Conservation (phyloP, 495 filamentous ascomycete genomes). For the Antarctomyces pellizariae region DNA sequence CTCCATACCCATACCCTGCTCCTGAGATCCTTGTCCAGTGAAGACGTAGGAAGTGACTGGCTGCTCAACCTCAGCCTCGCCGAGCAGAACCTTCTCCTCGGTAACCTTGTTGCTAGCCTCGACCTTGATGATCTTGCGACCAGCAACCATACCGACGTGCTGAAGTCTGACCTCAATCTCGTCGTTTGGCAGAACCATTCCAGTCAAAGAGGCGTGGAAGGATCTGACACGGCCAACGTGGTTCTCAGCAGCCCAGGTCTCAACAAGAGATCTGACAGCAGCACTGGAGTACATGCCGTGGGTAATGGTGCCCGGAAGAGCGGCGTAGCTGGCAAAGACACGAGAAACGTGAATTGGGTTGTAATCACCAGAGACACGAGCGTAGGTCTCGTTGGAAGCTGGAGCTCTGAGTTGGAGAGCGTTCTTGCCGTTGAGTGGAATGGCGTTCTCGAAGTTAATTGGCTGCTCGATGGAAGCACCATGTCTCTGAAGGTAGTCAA, state of each 20-base stretch:
- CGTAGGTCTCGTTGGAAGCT: slow-evolving; percentile 95
- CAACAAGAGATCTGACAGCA: slow-evolving; percentile 89
- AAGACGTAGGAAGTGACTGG: slow-evolving; percentile 96
- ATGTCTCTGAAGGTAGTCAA: slow-evolving; percentile 84
- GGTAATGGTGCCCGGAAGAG: slow-evolving; percentile 85
- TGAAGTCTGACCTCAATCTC: slow-evolving; percentile 80
- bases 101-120: slow-evolving; percentile 83
- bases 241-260: slow-evolving; percentile 98
- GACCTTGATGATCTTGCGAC: slow-evolving; percentile 97
- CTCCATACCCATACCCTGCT: slow-evolving; percentile 99
- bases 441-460: slow-evolving; percentile 89
- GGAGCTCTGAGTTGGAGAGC: slow-evolving; percentile 70
- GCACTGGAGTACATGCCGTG: slow-evolving; percentile 99
- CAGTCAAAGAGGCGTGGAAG: slow-evolving; percentile 83
- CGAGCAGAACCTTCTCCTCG: slow-evolving; percentile 83
- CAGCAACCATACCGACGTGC: slow-evolving; percentile 92
- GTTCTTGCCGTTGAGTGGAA: slow-evolving; percentile 82
- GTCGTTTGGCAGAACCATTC: slow-evolving; percentile 96
- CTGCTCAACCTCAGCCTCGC: slow-evolving; percentile 95
- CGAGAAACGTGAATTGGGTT: slow-evolving; percentile 97
- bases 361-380: slow-evolving; percentile 90
- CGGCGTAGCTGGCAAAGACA: slow-evolving; percentile 86
- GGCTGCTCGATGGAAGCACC: slow-evolving; percentile 90
- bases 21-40: slow-evolving; percentile 92
- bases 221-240: slow-evolving; percentile 91